A percentile compares a stretch with the other conserved stretches of the same genome.
phyloP scores from a whole-genome alignment of 1,284 basidiomycete genomes.

The Cryptococcus jaspeensis region DNA sequence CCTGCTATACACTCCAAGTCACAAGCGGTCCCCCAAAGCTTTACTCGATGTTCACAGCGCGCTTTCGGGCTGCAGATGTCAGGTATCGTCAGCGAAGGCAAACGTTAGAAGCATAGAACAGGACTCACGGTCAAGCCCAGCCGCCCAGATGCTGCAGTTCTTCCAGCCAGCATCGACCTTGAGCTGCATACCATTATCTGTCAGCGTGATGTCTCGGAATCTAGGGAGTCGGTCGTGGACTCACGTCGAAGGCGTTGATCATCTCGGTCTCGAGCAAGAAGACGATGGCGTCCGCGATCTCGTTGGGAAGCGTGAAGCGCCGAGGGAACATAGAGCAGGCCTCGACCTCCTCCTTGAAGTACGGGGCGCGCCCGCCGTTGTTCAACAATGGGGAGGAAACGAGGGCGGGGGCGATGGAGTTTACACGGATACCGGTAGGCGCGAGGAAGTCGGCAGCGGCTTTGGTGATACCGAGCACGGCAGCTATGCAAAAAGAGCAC shows the following conservation, averaged over 20 bases:
- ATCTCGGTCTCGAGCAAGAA: conserved; percentile 34
- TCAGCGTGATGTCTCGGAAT: no score
- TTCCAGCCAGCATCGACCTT: conserved; percentile 27
- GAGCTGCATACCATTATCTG: no score
- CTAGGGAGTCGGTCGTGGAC: no score
- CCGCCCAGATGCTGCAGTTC: conserved; percentile 18
- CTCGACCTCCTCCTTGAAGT: conserved; percentile 10
- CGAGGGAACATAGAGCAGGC: conserved; percentile 15
- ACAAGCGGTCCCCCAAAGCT: no score
- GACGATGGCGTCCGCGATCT: conserved; percentile 21
- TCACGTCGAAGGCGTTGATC: conserved; percentile 28
- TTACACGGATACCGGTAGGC: conserved; percentile 43
- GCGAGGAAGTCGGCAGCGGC: conserved; percentile 42
- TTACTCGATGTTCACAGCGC: not conserved
- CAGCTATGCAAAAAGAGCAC: conserved; percentile 1
- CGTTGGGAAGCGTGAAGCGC: conserved; percentile 17
- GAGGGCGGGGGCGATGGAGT: conserved; percentile 40
- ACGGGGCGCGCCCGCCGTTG: conserved; percentile 7
- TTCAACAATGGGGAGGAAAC: conserved; percentile 28
- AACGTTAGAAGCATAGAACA: no score
- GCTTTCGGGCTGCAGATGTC: not conserved
- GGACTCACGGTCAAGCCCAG: conserved; percentile 17
- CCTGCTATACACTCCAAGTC: no score
- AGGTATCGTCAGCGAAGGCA: no score
- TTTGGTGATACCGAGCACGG: conserved; percentile 21